Evolutionary conservation across 257 asterid genomes (phyloP), one percentile per base, ranked within the genome.

Genomic region (Marsdenia floribunda): DNA sequence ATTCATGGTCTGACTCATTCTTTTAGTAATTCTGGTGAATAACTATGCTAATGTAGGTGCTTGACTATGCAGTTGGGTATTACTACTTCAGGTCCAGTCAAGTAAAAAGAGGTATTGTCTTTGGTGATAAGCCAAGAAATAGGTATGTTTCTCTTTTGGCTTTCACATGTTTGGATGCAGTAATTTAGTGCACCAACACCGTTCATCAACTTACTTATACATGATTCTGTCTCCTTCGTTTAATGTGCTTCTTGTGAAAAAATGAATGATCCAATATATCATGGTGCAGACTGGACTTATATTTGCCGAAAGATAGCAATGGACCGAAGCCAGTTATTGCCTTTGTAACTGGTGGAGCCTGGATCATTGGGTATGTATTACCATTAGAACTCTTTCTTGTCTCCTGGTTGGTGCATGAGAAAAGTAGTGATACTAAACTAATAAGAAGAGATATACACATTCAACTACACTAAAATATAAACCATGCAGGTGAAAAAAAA

Each of bases 291-390:
- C 93, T 95, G 73, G 98, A 95, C 88, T 83, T 95, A 42, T 95
- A 95, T 86, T 73, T 95, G 35, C 98, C 99, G 0, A 86, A 81
- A 85, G 80, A 89, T 76, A 75, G 75, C 19, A 86, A 85, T 14
- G 91, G 88, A 49, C 90, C 91, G 54, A 95, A 92, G 87, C 99
- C 99, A 78, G 98, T 95, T 73, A 87, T 95, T 84, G 99, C 99
- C 82, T 95, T 95, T 76, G 78, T 95, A 76, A 95, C 97, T 26
- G 99, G 99, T 78, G 99, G 99, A 86, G 99, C 99, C 72, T 92
- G 99, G 97, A 84, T 92, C 72, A 90, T 95, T 73, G 99, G 97
- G 99, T 95, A 86, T 67, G 88, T 76, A 49, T 38, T 52, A 19
- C 5, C 29, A 19, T 47, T 26, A 24, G 29, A 26, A 18, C 55